Evolutionary conservation across 2,329 filamentous ascomycete species (phyloP).

Genomic region (Teratosphaeria viscida): DNA sequence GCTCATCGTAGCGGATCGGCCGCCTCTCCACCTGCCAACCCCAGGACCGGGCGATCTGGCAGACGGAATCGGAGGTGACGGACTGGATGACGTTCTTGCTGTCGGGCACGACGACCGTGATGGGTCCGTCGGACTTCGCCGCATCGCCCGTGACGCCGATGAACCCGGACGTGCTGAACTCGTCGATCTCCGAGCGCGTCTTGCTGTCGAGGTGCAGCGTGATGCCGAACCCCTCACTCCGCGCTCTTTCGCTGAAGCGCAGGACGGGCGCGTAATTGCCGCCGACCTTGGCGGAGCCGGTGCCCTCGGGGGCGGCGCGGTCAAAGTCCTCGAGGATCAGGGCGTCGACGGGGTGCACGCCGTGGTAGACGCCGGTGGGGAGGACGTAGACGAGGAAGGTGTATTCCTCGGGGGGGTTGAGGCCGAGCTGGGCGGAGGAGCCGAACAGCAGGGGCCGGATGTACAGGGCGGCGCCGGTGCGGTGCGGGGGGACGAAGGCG

Average conservation of each 20-base stretch:
- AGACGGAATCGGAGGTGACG: conserved; percentile 71
- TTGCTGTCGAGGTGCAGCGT: conserved; percentile 86
- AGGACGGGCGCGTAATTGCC: conserved; percentile 94
- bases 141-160: conserved; percentile 59
- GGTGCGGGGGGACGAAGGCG: conserved; percentile 80
- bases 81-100: conserved; percentile 79
- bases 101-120: conserved; percentile 73
- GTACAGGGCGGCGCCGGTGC: conserved; percentile 85
- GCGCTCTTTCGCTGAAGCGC: conserved; percentile 73
- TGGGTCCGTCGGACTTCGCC: conserved; percentile 38
- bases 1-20: conserved; percentile 55
- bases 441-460: conserved; percentile 84
- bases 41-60: conserved; percentile 62
- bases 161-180: conserved; percentile 92
- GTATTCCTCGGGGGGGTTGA: conserved; percentile 84
- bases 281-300: conserved; percentile 83
- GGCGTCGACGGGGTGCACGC: not conserved
- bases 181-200: conserved; percentile 75
- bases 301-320: conserved; percentile 81
- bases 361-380: conserved; percentile 86
- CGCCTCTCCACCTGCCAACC: conserved; percentile 79
- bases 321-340: conserved; percentile 65
- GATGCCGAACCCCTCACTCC: conserved; percentile 75
- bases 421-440: conserved; percentile 72
- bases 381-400: conserved; percentile 83